These are phyloP conservation scores for Trichophaea hybrida DNA, from an alignment of 2,329 filamentous ascomycete genomes.

Conservation along the genomic window DNA sequence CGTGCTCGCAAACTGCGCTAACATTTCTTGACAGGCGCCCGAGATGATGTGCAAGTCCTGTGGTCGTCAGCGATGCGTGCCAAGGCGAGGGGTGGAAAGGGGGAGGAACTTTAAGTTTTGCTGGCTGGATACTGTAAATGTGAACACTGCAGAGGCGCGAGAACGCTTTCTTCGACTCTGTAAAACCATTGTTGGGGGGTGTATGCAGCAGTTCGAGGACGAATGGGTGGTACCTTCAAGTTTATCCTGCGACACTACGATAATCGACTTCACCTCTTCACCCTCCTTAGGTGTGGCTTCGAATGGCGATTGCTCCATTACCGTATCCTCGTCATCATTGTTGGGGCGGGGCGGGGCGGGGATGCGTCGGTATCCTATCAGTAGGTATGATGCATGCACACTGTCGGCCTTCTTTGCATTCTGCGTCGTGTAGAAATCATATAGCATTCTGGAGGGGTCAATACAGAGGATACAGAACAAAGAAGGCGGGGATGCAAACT, in stretches of 20 bases:
- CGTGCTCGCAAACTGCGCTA: conserved; percentile 2
- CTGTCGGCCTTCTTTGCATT: conserved; percentile 58
- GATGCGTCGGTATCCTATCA: conserved; percentile 46
- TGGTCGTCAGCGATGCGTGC: background rate
- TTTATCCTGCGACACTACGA: conserved; percentile 57
- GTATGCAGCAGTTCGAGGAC: background rate
- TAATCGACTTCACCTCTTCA: conserved; percentile 44
- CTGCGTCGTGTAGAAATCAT: conserved; percentile 66
- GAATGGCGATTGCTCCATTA: conserved; percentile 49
- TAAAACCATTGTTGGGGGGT: conserved; percentile 14
- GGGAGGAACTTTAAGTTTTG: conserved; percentile 46
- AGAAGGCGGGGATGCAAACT: conserved; percentile 41
- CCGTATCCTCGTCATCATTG: conserved; percentile 46
- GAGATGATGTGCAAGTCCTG: background rate
- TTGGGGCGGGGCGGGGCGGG: conserved; percentile 31
- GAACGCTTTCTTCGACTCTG: conserved; percentile 54
- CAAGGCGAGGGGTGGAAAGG: background rate
- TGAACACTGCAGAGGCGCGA: conserved; percentile 65
- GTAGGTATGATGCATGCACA: conserved; percentile 69
- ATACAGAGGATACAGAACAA: background rate
- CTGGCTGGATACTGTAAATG: conserved; percentile 68
- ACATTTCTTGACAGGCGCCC: conserved; percentile 9
- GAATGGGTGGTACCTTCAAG: conserved; percentile 42
- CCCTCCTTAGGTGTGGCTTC: conserved; percentile 35
- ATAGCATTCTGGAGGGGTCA: conserved; percentile 52